phyloP scores from a whole-genome alignment of 768 basidiomycete species.

The Lactifluus piperatus region DNA sequence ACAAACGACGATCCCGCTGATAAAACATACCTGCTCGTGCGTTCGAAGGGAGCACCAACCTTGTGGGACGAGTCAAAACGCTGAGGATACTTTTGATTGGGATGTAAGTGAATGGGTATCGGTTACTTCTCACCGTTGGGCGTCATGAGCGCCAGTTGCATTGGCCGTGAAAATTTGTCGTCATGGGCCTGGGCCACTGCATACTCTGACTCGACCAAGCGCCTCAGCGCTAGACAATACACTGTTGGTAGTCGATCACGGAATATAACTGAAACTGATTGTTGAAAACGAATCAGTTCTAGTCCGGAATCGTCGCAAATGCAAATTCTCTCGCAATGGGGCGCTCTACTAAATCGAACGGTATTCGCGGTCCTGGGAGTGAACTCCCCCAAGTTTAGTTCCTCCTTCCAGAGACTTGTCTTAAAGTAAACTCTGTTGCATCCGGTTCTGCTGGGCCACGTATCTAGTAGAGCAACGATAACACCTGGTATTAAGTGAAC shows the following conservation, averaged over 20 bases:
- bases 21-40: not conserved
- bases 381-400: too few species aligned
- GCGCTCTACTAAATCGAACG: too few species aligned
- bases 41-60: not conserved
- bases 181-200: not conserved
- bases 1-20: not conserved
- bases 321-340: too few species aligned
- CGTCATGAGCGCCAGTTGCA: too few species aligned
- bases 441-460: not conserved
- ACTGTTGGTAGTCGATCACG: not conserved
- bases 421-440: not conserved
- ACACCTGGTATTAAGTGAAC: not conserved
- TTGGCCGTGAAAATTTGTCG: not conserved
- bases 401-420: too few species aligned
- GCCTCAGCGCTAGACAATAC: not conserved
- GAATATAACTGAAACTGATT: not conserved
- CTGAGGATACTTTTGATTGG: too few species aligned
- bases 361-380: too few species aligned
- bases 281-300: not conserved
- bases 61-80: not conserved
- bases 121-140: too few species aligned
- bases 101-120: too few species aligned
- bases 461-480: not conserved
- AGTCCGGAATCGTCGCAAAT: not conserved
- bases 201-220: not conserved